Evolutionary conservation across 2,329 filamentous ascomycete genomes (phyloP).

Genomic region (Lecanicillium sp.): DNA sequence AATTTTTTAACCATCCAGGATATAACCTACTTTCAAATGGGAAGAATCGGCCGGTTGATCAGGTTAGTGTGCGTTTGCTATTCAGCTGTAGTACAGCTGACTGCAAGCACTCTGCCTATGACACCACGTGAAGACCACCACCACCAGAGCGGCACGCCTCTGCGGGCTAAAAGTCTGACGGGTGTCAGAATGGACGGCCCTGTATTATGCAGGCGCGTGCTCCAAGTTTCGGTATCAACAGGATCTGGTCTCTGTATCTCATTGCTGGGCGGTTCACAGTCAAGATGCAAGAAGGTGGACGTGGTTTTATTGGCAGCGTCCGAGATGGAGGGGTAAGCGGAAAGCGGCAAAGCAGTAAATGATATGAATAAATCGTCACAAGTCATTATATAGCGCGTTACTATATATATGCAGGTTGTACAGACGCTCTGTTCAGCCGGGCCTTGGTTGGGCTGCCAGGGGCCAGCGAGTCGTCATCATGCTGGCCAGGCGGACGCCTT

Average conservation of each 20-base stretch:
- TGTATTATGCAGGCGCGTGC: background rate
- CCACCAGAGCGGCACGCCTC: too few relatives aligned
- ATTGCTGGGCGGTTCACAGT: constrained; percentile 5
- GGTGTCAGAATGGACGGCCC: background rate
- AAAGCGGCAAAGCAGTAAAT: background rate
- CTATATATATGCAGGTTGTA: constrained; percentile 13
- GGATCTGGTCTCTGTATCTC: constrained; percentile 2
- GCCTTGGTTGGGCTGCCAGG: constrained; percentile 9
- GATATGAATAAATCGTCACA: background rate
- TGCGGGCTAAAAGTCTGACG: too few relatives aligned
- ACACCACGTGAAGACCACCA: constrained; percentile 7
- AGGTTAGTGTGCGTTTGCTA: background rate
- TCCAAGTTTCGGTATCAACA: constrained; percentile 1
- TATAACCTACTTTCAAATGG: too few relatives aligned
- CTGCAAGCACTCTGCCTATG: constrained; percentile 6
- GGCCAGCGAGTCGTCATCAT: constrained; percentile 6
- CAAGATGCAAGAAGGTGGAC: background rate
- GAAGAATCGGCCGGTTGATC: too few relatives aligned
- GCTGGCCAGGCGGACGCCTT: constrained; percentile 3
- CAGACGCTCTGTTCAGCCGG: background rate
- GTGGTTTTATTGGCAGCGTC: constrained; percentile 6
- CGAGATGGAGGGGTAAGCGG: constrained; percentile 7
- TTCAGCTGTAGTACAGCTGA: background rate
- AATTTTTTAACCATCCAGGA: too few relatives aligned
- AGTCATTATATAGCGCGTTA: constrained; percentile 4